Percentiles rank a stretch among this genome's conserved stretches.
phyloP scores from a whole-genome alignment of 495 filamentous ascomycete species.

The Talaromyces trachyspermus region DNA sequence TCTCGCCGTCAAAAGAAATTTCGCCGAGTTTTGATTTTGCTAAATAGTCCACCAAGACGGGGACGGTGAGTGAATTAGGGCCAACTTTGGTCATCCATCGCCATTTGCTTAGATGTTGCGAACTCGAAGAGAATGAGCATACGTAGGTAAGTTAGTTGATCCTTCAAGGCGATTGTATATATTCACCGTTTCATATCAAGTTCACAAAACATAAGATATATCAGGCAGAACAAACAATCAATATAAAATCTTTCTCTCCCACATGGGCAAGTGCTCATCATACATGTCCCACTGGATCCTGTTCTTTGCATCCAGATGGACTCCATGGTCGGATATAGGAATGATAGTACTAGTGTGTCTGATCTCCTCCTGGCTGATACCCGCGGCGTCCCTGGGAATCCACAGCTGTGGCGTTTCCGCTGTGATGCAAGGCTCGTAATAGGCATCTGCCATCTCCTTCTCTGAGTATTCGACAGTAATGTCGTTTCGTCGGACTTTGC shows the following conservation, averaged over 20 bases:
- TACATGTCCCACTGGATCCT: conserved; percentile 52
- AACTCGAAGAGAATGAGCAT: too few relatives aligned
- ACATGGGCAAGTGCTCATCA: conserved; percentile 32
- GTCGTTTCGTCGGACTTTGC: conserved; percentile 56
- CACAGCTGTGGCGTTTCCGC: conserved; percentile 53
- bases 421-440: conserved; percentile 61
- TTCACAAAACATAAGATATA: background rate
- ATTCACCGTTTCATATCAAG: too few relatives aligned
- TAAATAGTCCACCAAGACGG: too few relatives aligned
- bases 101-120: too few relatives aligned
- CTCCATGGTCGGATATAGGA: conserved; percentile 55
- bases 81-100: too few relatives aligned
- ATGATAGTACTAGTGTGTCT: conserved; percentile 46
- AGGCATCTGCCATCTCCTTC: conserved; percentile 51
- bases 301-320: conserved; percentile 55
- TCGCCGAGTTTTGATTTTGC: too few relatives aligned
- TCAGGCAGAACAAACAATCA: conserved; percentile 10
- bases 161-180: too few relatives aligned
- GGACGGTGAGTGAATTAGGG: too few relatives aligned
- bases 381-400: conserved; percentile 61
- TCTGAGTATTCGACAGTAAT: conserved; percentile 44
- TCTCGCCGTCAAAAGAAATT: too few relatives aligned
- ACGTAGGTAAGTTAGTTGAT: too few relatives aligned
- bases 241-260: conserved; percentile 33
- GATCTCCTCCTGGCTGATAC: conserved; percentile 57